phyloP scores from a whole-genome alignment of 352 stramenopile genomes.

The Pythium periplocum region DNA sequence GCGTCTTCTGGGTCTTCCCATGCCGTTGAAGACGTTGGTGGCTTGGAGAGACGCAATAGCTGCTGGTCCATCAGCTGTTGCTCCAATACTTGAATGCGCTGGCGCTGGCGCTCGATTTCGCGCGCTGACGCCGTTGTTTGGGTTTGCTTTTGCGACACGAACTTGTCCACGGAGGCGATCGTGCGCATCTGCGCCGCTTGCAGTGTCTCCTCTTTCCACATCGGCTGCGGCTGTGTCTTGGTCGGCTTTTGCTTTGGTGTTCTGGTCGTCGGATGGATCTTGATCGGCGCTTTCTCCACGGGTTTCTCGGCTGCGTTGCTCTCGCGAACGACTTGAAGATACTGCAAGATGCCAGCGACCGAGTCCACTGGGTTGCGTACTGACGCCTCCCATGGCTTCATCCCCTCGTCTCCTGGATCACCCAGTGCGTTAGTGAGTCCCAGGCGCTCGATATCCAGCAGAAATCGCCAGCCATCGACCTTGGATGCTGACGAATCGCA shows the following conservation, averaged over 20 bases:
- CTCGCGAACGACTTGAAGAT: constrained; percentile 33
- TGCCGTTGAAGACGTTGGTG: background rate
- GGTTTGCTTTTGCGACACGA: background rate
- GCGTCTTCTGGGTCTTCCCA: background rate
- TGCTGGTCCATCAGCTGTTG: constrained; percentile 66
- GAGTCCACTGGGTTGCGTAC: constrained; percentile 26
- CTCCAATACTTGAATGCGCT: constrained; percentile 52
- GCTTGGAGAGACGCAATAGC: constrained; percentile 23
- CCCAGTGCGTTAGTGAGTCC: constrained; percentile 11
- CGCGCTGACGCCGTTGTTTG: background rate
- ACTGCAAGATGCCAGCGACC: constrained; percentile 41
- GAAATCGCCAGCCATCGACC: constrained; percentile 13
- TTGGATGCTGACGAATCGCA: constrained; percentile 10
- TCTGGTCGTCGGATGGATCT: no score
- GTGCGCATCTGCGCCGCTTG: no score
- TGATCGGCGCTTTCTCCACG: no score
- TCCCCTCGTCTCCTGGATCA: background rate
- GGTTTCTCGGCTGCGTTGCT: constrained; percentile 4
- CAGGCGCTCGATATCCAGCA: constrained; percentile 13
- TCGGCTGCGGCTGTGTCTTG: no score
- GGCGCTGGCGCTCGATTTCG: constrained; percentile 27
- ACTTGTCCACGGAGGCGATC: no score
- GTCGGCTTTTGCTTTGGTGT: no score
- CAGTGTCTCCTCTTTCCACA: no score
- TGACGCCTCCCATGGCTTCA: constrained; percentile 3